Evolutionary conservation across 805 yeast genomes (phyloP).

Genomic region (Teunomyces cretensis): DNA sequence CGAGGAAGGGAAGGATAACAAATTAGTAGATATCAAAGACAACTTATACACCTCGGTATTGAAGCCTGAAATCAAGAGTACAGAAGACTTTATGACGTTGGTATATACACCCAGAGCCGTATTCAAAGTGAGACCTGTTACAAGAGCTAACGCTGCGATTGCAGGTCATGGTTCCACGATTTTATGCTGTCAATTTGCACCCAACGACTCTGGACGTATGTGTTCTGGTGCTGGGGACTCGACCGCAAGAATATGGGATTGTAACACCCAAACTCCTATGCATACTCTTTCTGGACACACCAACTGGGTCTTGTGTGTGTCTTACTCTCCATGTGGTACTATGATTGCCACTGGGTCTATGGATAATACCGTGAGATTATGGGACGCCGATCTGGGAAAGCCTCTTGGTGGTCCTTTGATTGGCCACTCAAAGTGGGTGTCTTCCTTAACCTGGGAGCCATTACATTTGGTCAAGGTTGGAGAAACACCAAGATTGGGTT

Average conservation of each 20-base stretch:
- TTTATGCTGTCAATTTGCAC: constrained; percentile 90
- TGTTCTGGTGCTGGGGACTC: constrained; percentile 96
- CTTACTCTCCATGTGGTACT: constrained; percentile 91
- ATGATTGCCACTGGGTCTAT: constrained; percentile 93
- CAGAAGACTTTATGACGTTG: constrained; percentile 90
- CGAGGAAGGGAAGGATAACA: constrained; percentile 26
- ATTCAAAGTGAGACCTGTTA: constrained; percentile 87
- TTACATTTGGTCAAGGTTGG: constrained; percentile 71
- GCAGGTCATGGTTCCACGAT: constrained; percentile 96
- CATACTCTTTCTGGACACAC: constrained; percentile 79
- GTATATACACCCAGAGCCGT: constrained; percentile 94
- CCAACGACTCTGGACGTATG: constrained; percentile 78
- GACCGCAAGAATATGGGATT: constrained; percentile 96
- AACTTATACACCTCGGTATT: constrained; percentile 78
- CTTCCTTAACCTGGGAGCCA: constrained; percentile 93
- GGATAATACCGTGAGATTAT: constrained; percentile 85
- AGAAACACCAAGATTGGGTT: constrained; percentile 68
- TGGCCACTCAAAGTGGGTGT: constrained; percentile 90
- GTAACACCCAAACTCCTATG: constrained; percentile 89
- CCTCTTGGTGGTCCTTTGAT: constrained; percentile 68
- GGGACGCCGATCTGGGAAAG: constrained; percentile 79
- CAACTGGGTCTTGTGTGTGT: constrained; percentile 91
- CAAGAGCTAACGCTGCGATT: constrained; percentile 88
- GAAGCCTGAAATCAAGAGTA: constrained; percentile 81
- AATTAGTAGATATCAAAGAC: constrained; percentile 69